Percentiles rank a stretch among this genome's conserved stretches.
Conservation (phyloP, 495 filamentous ascomycete species). For the Aspergillus coremiiformis region DNA sequence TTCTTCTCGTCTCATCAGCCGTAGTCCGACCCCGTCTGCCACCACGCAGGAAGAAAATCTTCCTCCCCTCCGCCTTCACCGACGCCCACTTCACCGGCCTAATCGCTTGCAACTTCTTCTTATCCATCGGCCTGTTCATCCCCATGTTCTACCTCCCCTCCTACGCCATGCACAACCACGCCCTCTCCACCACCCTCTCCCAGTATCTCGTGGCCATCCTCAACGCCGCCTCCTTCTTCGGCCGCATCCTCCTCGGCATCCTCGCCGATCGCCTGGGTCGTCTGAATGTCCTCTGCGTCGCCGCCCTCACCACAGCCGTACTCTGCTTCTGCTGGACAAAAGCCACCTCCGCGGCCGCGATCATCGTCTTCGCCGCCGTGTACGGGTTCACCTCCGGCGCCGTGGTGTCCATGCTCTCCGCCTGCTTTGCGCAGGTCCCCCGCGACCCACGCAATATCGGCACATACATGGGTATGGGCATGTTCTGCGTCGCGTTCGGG, state of each 20-base stretch:
- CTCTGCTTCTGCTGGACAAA: conserved; percentile 38
- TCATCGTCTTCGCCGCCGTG: conserved; percentile 45
- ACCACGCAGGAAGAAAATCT: not conserved
- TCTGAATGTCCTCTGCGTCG: conserved; percentile 12
- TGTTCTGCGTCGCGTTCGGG: conserved; percentile 9
- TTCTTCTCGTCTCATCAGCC: conserved; percentile 31
- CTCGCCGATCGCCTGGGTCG: conserved; percentile 18
- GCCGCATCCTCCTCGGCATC: conserved; percentile 12
- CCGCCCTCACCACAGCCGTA: conserved; percentile 5
- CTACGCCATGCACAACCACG: conserved; percentile 8
- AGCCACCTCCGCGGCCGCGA: conserved; percentile 32
- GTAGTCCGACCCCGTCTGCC: conserved; percentile 15
- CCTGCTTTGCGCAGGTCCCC: conserved; percentile 10
- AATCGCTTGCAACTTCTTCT: conserved; percentile 11
- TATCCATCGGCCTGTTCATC: conserved; percentile 9
- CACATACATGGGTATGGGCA: conserved; percentile 28
- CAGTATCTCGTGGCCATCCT: conserved; percentile 15
- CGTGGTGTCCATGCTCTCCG: conserved; percentile 36
- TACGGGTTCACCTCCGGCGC: conserved; percentile 52
- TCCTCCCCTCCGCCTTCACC: conserved; percentile 7
- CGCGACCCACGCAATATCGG: conserved; percentile 38
- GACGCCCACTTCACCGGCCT: conserved; percentile 7
- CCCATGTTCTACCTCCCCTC: conserved; percentile 18
- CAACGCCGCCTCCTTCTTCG: conserved; percentile 20
- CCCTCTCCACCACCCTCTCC: conserved; percentile 10